phyloP scores from a whole-genome alignment of 768 basidiomycete species.

The Strobilomyces confusus region DNA sequence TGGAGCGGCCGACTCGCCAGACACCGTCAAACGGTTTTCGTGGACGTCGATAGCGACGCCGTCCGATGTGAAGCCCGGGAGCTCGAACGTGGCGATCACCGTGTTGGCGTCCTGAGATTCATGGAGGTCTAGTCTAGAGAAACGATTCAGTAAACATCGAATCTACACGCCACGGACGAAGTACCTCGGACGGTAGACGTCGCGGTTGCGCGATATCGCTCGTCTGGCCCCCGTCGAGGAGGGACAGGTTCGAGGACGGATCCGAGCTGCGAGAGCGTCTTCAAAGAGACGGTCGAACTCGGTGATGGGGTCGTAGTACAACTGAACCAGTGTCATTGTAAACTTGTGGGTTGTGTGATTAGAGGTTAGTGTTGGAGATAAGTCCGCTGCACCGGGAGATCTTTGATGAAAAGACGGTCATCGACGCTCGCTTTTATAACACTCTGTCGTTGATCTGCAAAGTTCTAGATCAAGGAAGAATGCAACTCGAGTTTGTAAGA shows the following conservation, averaged over 20 bases:
- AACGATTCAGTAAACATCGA: background rate
- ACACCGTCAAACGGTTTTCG: slow-evolving; percentile 44
- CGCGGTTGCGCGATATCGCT: background rate
- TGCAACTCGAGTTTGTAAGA: too few relatives aligned
- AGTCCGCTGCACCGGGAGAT: background rate
- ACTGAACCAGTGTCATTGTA: background rate
- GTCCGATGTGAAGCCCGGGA: slow-evolving; percentile 51
- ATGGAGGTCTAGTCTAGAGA: slow-evolving; percentile 42
- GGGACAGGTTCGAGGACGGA: background rate
- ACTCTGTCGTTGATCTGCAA: background rate
- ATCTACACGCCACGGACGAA: background rate
- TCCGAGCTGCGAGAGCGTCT: slow-evolving; percentile 22
- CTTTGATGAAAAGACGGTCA: background rate
- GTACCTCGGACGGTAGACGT: slow-evolving; percentile 23
- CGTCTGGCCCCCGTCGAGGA: background rate
- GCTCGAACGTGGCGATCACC: slow-evolving; percentile 51
- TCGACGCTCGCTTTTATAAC: background rate
- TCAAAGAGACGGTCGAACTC: slow-evolving; percentile 8
- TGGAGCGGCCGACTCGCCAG: slow-evolving; percentile 38
- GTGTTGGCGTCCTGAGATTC: slow-evolving; percentile 39
- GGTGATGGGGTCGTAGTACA: background rate
- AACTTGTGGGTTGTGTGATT: too few relatives aligned
- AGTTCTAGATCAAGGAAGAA: background rate
- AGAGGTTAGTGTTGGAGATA: background rate
- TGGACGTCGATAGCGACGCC: slow-evolving; percentile 45